Percentiles rank a stretch among this genome's conserved stretches.
These are phyloP conservation scores for Fermentozyma sake DNA, from an alignment of 1,139 yeast species.

Conservation along the genomic window DNA sequence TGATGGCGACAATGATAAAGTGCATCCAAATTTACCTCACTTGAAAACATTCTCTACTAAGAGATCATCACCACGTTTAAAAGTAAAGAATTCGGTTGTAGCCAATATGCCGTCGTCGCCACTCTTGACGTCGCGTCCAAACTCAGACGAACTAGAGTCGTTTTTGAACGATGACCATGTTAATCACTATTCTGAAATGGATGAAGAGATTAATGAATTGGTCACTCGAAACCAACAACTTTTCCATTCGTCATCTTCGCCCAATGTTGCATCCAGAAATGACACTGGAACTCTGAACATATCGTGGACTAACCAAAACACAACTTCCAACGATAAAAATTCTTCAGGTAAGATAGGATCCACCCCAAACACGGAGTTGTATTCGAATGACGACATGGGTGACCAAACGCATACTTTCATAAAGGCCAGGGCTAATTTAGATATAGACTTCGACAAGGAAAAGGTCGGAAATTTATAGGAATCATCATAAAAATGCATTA, in stretches of 20 bases:
- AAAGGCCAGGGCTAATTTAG: too few species aligned
- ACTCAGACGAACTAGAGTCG: conserved; percentile 15
- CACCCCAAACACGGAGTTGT: conserved; percentile 33
- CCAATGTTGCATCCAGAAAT: conserved; percentile 29
- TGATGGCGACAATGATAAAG: conserved; percentile 15
- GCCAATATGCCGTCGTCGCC: conserved; percentile 46
- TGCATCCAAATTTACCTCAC: conserved; percentile 24
- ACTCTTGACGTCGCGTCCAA: conserved; percentile 14
- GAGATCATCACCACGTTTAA: conserved; percentile 20
- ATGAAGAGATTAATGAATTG: conserved; percentile 18
- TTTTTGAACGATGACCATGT: conserved; percentile 13
- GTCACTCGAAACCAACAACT: conserved; percentile 8
- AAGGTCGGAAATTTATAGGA: too few species aligned
- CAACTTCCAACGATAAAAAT: conserved; percentile 8
- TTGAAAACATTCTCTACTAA: conserved; percentile 21
- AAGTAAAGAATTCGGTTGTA: conserved; percentile 19
- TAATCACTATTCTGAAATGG: conserved; percentile 12
- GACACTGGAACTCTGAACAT: conserved; percentile 34
- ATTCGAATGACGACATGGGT: conserved; percentile 28
- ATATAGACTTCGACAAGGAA: too few species aligned
- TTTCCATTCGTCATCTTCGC: conserved; percentile 27
- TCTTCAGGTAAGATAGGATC: conserved; percentile 22
- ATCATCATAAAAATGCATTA: too few species aligned
- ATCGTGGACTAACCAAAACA: conserved; percentile 20
- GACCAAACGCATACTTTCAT: too few species aligned